These are phyloP conservation scores for Saturnispora sanitii DNA, from an alignment of 805 yeast species.

Conservation along the genomic window DNA sequence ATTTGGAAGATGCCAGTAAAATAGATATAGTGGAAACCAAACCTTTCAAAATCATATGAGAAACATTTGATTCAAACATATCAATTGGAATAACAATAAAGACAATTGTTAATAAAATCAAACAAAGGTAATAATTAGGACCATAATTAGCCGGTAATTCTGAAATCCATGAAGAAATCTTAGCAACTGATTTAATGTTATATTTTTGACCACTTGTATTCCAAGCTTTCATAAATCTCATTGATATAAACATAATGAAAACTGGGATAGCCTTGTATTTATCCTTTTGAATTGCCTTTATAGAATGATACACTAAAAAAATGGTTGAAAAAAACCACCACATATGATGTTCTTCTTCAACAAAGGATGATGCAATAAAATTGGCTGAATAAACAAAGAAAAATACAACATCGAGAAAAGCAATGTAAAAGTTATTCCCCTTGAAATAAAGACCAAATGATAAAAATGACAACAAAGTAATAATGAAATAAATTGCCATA, in stretches of 20 bases:
- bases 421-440: conserved; percentile 12
- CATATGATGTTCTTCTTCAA: conserved; percentile 92
- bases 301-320: conserved; percentile 14
- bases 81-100: conserved; percentile 11
- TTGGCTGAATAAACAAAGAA: conserved; percentile 37
- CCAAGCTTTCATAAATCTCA: conserved; percentile 72
- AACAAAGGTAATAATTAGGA: conserved; percentile 15
- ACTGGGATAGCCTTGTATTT: conserved; percentile 13
- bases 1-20: conserved; percentile 17
- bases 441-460: conserved; percentile 17
- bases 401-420: conserved; percentile 22
- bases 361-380: conserved; percentile 77
- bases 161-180: conserved; percentile 36
- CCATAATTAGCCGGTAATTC: conserved; percentile 16
- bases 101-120: conserved; percentile 16
- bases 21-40: conserved; percentile 33
- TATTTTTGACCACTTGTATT: conserved; percentile 84
- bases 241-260: conserved; percentile 22
- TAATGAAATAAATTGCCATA: conserved; percentile 23
- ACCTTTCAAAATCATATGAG: conserved; percentile 4
- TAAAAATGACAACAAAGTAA: conserved; percentile 25
- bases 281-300: conserved; percentile 11
- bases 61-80: neutral
- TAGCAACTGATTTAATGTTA: conserved; percentile 36
- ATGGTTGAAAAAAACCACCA: conserved; percentile 78